Conservation (phyloP, 2,329 filamentous ascomycete genomes). For the Diaporthe vaccinii region DNA sequence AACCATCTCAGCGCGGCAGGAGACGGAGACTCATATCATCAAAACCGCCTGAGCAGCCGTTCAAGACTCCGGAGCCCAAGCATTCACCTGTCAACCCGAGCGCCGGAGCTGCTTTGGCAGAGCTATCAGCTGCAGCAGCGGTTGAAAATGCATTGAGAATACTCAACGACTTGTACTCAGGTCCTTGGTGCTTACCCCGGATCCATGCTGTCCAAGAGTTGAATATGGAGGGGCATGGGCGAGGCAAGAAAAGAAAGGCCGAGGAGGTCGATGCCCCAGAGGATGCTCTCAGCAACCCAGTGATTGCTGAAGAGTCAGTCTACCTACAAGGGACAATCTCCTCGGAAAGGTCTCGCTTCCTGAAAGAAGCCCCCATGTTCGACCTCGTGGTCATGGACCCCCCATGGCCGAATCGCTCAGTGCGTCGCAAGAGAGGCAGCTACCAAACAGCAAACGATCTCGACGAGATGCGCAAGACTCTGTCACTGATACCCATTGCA, state of each 20-base stretch:
- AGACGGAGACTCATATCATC: conserved; percentile 61
- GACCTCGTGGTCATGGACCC: conserved; percentile 81
- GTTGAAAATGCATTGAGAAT: conserved; percentile 60
- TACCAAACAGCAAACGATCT: conserved; percentile 63
- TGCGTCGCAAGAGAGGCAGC: conserved; percentile 67
- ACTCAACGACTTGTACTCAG: conserved; percentile 52
- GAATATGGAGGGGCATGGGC: conserved; percentile 6
- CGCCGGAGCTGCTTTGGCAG: conserved; percentile 63
- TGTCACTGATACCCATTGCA: conserved; percentile 69
- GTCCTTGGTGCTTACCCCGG: conserved; percentile 64
- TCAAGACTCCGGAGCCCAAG: conserved; percentile 66
- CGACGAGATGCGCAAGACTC: conserved; percentile 61
- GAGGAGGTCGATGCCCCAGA: conserved; percentile 35
- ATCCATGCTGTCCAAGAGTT: conserved; percentile 37
- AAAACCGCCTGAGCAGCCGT: conserved; percentile 58
- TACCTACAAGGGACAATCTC: conserved; percentile 65
- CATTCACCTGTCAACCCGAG: conserved; percentile 49
- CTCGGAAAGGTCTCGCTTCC: conserved; percentile 56
- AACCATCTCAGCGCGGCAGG: not conserved
- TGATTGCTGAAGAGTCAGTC: conserved; percentile 58
- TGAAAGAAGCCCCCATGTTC: conserved; percentile 65
- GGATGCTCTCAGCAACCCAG: conserved; percentile 22
- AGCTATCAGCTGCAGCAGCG: conserved; percentile 65
- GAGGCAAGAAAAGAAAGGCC: conserved; percentile 36
- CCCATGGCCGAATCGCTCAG: conserved; percentile 86